Conservation (phyloP, 306 rosid genomes). For the Heteromeles arbutifolia region DNA sequence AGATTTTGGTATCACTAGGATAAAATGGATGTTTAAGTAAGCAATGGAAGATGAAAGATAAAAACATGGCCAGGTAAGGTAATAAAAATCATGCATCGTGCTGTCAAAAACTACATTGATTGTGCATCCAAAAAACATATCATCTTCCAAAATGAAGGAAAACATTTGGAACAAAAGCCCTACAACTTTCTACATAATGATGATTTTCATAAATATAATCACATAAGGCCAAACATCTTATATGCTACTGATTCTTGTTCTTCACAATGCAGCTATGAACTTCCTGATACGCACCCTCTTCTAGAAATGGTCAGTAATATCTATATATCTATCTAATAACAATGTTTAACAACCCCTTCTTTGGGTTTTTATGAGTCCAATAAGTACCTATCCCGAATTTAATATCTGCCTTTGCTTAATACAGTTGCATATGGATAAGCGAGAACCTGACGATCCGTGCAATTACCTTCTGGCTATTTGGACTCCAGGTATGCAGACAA, state of each 20-base stretch:
- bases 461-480: conserved; percentile 92
- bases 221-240: conserved; percentile 4
- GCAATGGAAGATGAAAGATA: neutral
- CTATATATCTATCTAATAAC: conserved; percentile 4
- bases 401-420: conserved; percentile 12
- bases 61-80: neutral
- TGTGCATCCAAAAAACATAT: neutral
- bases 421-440: conserved; percentile 60
- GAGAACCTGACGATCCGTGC: conserved; percentile 96
- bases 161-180: neutral
- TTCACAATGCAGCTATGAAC: conserved; percentile 76
- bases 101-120: neutral
- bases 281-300: conserved; percentile 94
- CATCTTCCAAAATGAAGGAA: neutral
- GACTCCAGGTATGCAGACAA: conserved; percentile 78
- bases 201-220: neutral
- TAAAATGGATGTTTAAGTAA: neutral
- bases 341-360: neutral
- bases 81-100: neutral
- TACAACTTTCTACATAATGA: neutral
- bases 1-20: neutral
- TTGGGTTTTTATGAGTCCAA: neutral
- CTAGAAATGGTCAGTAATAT: conserved; percentile 63
- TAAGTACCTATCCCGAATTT: conserved; percentile 9
- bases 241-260: conserved; percentile 28